Conservation (phyloP, 2,329 filamentous ascomycete genomes). For the Orbilia quercus region DNA sequence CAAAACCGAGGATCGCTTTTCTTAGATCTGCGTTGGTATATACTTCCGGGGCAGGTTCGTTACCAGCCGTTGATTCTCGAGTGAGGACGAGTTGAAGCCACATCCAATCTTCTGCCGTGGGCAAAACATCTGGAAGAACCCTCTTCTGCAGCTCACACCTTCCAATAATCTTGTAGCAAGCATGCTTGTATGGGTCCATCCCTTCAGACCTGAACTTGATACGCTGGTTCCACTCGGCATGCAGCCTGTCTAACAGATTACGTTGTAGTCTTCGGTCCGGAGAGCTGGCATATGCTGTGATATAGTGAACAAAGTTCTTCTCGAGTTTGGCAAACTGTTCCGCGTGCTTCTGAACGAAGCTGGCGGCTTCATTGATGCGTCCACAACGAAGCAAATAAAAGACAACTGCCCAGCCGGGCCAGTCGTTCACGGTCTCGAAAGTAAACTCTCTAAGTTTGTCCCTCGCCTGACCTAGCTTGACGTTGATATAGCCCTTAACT, state of each 20-base stretch:
- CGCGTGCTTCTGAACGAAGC: conserved; percentile 83
- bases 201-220: conserved; percentile 85
- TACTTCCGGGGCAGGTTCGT: conserved; percentile 74
- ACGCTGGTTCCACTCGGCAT: conserved; percentile 87
- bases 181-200: conserved; percentile 93
- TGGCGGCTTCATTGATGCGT: conserved; percentile 82
- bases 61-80: conserved; percentile 72
- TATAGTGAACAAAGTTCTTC: conserved; percentile 86
- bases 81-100: conserved; percentile 79
- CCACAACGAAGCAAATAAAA: conserved; percentile 91
- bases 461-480: conserved; percentile 57
- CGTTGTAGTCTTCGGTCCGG: conserved; percentile 80
- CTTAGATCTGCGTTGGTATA: conserved; percentile 77
- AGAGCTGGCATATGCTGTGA: conserved; percentile 79
- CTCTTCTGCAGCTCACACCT: conserved; percentile 76
- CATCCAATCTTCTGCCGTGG: conserved; percentile 76
- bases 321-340: conserved; percentile 89
- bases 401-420: conserved; percentile 79
- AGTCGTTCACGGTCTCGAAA: conserved; percentile 59
- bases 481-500: conserved; percentile 83
- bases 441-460: conserved; percentile 59
- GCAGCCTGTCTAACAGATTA: conserved; percentile 85
- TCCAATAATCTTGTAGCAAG: conserved; percentile 97
- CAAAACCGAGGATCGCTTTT: conserved; percentile 85
- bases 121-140: conserved; percentile 72